Base-by-base conservation (phyloP, 495 filamentous ascomycete species). In the Xylaria flabelliformis region DNA sequence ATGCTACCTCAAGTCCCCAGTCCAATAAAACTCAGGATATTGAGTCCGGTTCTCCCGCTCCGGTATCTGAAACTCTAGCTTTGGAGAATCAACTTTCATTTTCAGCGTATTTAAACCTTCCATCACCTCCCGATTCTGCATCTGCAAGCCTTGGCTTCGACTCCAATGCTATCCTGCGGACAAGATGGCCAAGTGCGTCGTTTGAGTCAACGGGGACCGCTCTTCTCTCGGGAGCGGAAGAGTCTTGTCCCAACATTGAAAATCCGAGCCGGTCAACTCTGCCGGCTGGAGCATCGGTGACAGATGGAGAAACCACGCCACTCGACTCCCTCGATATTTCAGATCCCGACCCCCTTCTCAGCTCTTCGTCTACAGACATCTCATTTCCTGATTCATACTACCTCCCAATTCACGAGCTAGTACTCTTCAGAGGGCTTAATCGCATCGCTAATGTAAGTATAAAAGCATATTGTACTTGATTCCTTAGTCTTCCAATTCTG, bases 321-420 rank as follows among this genome's bases (percentile, higher is more conserved):
- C 26, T 51, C 46, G 19, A n/a, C 24, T 24, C 62, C 8, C 26
- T 39, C 26, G 41, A 62, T 48, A 39, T 42, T 24, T 36, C 51
- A 17, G 42, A 70, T n/a, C 55, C 56, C 29, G 50, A 9, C 42
- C 1, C 24, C 24, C 26, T 62, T 50, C 8, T 46, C 13, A 42
- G 21, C 67, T 69, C 41, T n/a, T 69, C 42, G 19, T 69, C 67
- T 15, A 61, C 56, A 24, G 19, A 50, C 21, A 4, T 41, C 13
- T 59, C 62, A 24, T 76, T 74, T 58, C 71, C 72, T 13, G 79
- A 81, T 73, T 75, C 72, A n/a, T 81, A 80, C 51, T 75, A 77
- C 26, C 72, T 81, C 34, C 75, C 77, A 2, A 68, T 80, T n/a
- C 74, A 69, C 34, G 76, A 77, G 26, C 69, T 81, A 9, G 75